Base-by-base conservation (phyloP, 257 asterid species). In the Capsicum baccatum region DNA sequence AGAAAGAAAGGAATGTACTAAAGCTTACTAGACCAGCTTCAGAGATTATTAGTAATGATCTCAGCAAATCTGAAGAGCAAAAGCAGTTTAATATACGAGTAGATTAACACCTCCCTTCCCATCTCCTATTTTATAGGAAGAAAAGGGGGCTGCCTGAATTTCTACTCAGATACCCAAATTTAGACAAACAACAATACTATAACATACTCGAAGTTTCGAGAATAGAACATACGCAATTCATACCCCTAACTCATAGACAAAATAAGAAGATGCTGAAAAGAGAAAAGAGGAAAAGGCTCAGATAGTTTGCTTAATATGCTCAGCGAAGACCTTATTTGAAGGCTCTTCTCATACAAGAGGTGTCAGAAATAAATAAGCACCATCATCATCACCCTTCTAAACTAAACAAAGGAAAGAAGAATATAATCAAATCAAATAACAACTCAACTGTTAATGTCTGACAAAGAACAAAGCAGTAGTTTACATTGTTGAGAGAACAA, bases 271-370 rank as follows among this genome's bases (percentile, higher is more conserved):
- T 26, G 33, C 33, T 26, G 33, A 10, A 68, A 58, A 9, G 63
- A n/a, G 0, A 6, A 42, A 42, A 44, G 6, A 26, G 3, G 0
- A 11, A 19, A 47, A 74, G 86, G 89, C 94, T 92, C 97, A 92
- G 98, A 89, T 81, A 37, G 92, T 92, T 63, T 95, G 98, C 98
- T 86, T 89, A n/a, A 81, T 90, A 85, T 94, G 98, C 93, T 94
- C 98, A 95, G 42, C 1, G 96, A 91, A 94, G 91, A 90, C 85
- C 19, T 85, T 50, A 26, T 26, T 71, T 39, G 17, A 78, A 79
- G 87, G 62, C 93, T 80, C 91, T 86, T 88, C 98, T 95, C 98
- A 93, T 93, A 95, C 95, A 92, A 92, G 97, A 94, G 97, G 97
- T 93, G 97, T 92, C 97, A 91, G 96, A 94, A 93, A 80, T 81